A percentile compares a stretch with the other conserved stretches of the same genome.
These are phyloP conservation scores for Malassezia dermatis DNA, from an alignment of 1,284 basidiomycete species.

Conservation along the genomic window DNA sequence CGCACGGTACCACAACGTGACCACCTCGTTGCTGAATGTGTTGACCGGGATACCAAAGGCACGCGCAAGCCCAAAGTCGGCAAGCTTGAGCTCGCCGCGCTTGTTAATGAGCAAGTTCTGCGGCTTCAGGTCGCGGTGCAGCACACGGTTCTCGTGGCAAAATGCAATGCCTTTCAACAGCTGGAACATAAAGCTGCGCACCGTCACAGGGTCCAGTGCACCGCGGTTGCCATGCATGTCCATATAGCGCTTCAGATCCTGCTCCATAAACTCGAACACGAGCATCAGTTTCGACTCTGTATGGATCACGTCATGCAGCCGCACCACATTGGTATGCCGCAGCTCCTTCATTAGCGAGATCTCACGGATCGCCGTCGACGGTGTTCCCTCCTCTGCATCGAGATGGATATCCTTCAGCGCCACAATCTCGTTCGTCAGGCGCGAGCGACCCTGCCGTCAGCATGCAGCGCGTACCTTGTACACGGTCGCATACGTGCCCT, in stretches of 20 bases:
- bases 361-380: conserved; percentile 86
- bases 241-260: conserved; percentile 99
- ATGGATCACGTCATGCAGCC: conserved; percentile 95
- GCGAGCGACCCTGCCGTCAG: conserved; percentile 31
- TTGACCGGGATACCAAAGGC: conserved; percentile 53
- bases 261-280: conserved; percentile 96
- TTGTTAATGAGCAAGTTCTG: conserved; percentile 96
- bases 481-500: conserved; percentile 47
- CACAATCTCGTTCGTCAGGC: conserved; percentile 44
- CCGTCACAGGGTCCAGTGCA: conserved; percentile 82
- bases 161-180: conserved; percentile 94
- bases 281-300: conserved; percentile 89
- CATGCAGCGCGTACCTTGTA: conserved; percentile 27
- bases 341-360: conserved; percentile 95
- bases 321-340: conserved; percentile 86
- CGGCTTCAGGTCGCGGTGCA: conserved; percentile 94
- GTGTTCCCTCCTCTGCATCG: conserved; percentile 87
- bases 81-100: conserved; percentile 95
- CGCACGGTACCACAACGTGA: conserved; percentile 97
- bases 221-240: conserved; percentile 92
- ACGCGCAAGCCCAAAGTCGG: conserved; percentile 71
- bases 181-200: conserved; percentile 94
- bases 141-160: conserved; percentile 95
- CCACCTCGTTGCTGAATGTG: conserved; percentile 51
- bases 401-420: conserved; percentile 82